These are phyloP conservation scores for Metschnikowia continentalis DNA, from an alignment of 805 yeast species.

Conservation along the genomic window DNA sequence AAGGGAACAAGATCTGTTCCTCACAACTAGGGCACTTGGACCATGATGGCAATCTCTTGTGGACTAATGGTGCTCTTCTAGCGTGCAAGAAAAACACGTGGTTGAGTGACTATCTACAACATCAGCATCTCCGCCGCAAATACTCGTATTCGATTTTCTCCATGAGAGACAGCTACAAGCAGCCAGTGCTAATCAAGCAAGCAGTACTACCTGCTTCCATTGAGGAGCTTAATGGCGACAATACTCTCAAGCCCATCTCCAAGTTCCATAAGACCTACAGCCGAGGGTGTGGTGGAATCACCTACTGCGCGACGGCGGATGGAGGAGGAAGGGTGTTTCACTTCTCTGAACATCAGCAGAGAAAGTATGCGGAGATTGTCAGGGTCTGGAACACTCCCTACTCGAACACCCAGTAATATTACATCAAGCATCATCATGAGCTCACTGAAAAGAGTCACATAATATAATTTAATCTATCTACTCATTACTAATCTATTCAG, in stretches of 20 bases:
- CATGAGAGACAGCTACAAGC: slow-evolving; percentile 8
- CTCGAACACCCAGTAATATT: neutral
- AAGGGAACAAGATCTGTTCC: slow-evolving; percentile 19
- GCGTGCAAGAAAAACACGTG: slow-evolving; percentile 21
- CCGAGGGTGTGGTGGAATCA: slow-evolving; percentile 15
- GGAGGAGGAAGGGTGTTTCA: slow-evolving; percentile 10
- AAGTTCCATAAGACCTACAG: slow-evolving; percentile 10
- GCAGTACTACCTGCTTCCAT: slow-evolving; percentile 14
- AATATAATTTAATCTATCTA: neutral
- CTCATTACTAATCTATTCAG: too few species aligned
- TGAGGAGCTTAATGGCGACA: slow-evolving; percentile 4
- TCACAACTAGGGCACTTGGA: slow-evolving; percentile 26
- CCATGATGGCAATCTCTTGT: slow-evolving; percentile 17
- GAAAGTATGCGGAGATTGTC: slow-evolving; percentile 5
- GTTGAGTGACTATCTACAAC: slow-evolving; percentile 12
- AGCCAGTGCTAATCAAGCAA: slow-evolving; percentile 7
- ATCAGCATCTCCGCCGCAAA: slow-evolving; percentile 7
- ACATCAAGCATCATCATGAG: neutral
- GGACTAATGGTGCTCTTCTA: slow-evolving; percentile 29
- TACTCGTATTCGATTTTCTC: slow-evolving; percentile 8
- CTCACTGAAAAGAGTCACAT: neutral
- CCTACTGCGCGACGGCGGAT: slow-evolving; percentile 14
- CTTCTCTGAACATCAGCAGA: slow-evolving; percentile 6
- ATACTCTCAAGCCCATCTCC: slow-evolving; percentile 2
- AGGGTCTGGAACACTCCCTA: slow-evolving; percentile 10